phyloP scores from a whole-genome alignment of 169 alveolate genomes.

The Besnoitia besnoiti region DNA sequence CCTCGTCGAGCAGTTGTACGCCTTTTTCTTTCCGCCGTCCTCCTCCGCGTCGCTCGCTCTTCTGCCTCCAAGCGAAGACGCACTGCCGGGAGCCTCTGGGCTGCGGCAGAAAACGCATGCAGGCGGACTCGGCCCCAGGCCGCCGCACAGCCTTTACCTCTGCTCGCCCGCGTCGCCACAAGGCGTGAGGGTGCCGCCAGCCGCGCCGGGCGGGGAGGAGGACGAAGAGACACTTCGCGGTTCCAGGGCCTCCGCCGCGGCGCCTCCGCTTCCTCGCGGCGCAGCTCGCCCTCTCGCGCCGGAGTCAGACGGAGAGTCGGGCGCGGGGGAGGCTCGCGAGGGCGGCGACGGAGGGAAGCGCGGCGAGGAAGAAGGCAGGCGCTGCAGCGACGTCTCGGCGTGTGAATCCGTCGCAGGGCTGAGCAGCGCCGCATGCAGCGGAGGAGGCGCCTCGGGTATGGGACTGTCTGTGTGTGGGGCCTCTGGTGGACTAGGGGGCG shows the following conservation, averaged over 20 bases:
- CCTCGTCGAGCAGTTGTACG: conserved; percentile 55
- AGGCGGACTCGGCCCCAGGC: background rate
- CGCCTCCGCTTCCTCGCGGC: conserved; percentile 40
- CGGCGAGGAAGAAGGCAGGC: too few species aligned
- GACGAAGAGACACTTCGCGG: background rate
- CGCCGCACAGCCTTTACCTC: too few species aligned
- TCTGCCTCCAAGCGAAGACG: conserved; percentile 38
- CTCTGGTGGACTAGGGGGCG: too few species aligned
- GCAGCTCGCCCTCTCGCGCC: background rate
- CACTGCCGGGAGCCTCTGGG: conserved; percentile 25
- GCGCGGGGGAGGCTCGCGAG: too few species aligned
- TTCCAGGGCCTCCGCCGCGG: too few species aligned
- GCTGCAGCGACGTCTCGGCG: too few species aligned
- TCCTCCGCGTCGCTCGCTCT: background rate
- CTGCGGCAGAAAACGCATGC: background rate
- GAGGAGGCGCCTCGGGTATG: too few species aligned
- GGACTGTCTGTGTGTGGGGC: too few species aligned
- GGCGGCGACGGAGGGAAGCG: too few species aligned
- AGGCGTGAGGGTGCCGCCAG: background rate
- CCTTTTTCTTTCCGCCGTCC: conserved; percentile 51
- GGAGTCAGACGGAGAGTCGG: too few species aligned
- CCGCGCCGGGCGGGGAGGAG: conserved; percentile 7
- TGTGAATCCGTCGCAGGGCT: too few species aligned
- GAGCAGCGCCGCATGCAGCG: too few species aligned
- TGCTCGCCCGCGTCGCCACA: background rate